Evolutionary conservation across 179 eudicot species (phyloP), one percentile per base, ranked within the genome.

Genomic region (Drosera spatulata): DNA sequence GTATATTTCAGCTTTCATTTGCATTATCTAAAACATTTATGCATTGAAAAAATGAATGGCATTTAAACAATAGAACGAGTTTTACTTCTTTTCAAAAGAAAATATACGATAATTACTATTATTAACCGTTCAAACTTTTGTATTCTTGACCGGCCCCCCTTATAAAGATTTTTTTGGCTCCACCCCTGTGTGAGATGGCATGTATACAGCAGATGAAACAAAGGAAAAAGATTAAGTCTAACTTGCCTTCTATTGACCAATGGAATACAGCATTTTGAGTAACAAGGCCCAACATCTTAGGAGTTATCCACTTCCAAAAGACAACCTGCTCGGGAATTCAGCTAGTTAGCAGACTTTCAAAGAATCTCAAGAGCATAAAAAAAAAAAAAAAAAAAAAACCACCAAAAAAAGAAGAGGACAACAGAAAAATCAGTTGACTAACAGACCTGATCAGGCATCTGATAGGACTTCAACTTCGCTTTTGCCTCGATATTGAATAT

Each of bases 221-320:
- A 52, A 39, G 42, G 12, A 39, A 53, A 40, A 7, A 47, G 40
- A 2, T n/a, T 13, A 43, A 22, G 10, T 4, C 39, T 0, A 53
- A 13, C 66, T 53, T 69, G 74, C 96, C 96, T 79, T 88, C 95
- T 66, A 86, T 88, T 41, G 95, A 77, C 91, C 94, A 88, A 64
- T 88, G 95, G 63, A 86, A 86, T 6, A 88, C 96, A 14, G 96
- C 66, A 2, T 82, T 62, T 57, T 88, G 96, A 41, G 96, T 88
- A 41, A 88, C 96, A 47, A 88, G 76, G 44, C 96, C 96, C 74
- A 88, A 64, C 80, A 85, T 73, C 75, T 84, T 83, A 12, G 91
- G 83, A 54, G 85, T 80, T 57, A 88, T 71, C 95, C 96, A 86
- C 64, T 88, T 88, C 96, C 96, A 88, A 66, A 88, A 88, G 47